Evolutionary conservation across 257 asterid genomes (phyloP), one percentile per base, ranked within the genome.

Genomic region (Euphrasia confusa): DNA sequence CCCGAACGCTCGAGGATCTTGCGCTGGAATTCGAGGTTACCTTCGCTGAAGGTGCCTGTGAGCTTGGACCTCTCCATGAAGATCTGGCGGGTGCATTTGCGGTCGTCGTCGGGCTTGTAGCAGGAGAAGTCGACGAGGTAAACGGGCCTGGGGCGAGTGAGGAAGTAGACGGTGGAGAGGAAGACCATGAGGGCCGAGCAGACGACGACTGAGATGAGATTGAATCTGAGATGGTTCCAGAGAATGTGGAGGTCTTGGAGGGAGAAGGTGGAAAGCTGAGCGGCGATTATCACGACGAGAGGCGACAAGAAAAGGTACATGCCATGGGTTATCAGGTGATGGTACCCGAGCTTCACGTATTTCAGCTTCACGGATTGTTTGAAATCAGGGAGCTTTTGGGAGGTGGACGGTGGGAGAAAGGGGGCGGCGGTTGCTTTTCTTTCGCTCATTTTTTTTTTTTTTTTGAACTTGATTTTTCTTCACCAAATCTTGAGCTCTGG

Each of bases 141-240:
- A 32, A 81, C 66, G 49, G 86, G 65, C 67, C 73, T 57, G 1
- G 86, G 86, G 4, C 83, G 75, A 32, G 83, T 77, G 74, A 63
- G 60, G 68, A 75, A 21, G 47, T 78, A 81, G 0, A 64, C 58
- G 0, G 72, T 72, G 2, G 63, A 39, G 33, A 75, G 79, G 4
- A 67, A 65, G 8, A 81, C 71, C 3, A 78, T 10, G 5, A 77
- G 11, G 12, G 64, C 45, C 0, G 72, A 75, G 24, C 66, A 35
- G 1, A 60, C 24, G 0, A 72, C 1, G 50, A 67, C 27, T 37
- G 55, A 39, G 37, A 45, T 33, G 44, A 75, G 70, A 24, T 74
- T 65, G 10, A n/a, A 35, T 48, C 72, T 54, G 33, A 71, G 70
- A 27, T 68, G 74, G 47, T 14, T 7, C 49, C 48, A 72, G 4